These are phyloP conservation scores for Angophora floribunda DNA, from an alignment of 345 rosid species.

Conservation along the genomic window DNA sequence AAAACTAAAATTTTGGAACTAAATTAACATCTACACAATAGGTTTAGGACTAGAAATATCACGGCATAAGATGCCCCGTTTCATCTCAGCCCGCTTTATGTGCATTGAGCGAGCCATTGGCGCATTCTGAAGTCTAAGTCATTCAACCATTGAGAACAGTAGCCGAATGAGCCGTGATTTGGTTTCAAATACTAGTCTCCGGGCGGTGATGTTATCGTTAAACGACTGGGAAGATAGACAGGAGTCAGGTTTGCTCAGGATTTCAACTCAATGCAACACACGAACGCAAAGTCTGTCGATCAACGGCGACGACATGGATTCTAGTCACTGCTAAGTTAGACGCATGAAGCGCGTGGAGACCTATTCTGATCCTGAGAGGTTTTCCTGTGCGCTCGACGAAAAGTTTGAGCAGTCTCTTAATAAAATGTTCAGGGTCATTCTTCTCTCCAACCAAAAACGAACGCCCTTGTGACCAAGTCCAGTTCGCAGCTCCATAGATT, in stretches of 20 bases:
- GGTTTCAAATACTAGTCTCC: too few species aligned
- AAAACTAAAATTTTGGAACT: too few species aligned
- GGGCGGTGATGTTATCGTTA: too few species aligned
- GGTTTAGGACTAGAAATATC: too few species aligned
- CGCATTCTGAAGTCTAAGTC: too few species aligned
- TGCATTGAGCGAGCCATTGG: too few species aligned
- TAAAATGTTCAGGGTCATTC: not conserved
- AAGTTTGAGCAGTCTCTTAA: not conserved
- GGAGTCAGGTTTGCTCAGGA: not conserved
- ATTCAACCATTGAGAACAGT: too few species aligned
- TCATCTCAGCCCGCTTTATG: too few species aligned
- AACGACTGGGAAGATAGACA: not conserved
- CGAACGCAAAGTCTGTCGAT: not conserved
- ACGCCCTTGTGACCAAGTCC: not conserved
- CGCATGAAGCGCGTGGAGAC: not conserved
- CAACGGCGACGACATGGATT: not conserved
- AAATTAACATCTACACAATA: too few species aligned
- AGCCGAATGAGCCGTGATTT: too few species aligned
- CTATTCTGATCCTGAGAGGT: too few species aligned
- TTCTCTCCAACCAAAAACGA: not conserved
- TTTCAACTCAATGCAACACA: not conserved
- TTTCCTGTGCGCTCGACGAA: not conserved
- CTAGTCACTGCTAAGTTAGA: not conserved
- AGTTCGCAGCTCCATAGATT: not conserved
- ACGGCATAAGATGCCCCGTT: too few species aligned